Evolutionary conservation across 192 early-diverging fungal genomes (phyloP), one percentile per base, ranked within the genome.

Genomic region (Entomortierella lignicola): DNA sequence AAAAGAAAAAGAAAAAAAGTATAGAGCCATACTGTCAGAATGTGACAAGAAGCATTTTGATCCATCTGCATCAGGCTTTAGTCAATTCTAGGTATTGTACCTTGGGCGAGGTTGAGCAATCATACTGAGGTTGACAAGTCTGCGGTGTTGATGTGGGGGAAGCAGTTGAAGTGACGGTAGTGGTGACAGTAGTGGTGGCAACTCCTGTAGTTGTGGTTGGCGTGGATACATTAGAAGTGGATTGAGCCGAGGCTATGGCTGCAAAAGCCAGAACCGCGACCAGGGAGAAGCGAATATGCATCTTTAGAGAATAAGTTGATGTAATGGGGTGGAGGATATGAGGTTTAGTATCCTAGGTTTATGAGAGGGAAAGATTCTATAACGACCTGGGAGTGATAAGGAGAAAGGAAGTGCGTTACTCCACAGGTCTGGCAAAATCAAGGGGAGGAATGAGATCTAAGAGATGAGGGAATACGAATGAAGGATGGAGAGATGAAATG

Each of bases 21-120:
- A 42, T 42, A 6, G 13, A 42, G 6, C 6, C 6, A 42, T 10
- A 10, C 6, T 42, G 39, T 42, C 13, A 6, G 6, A 42, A 42
- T 10, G 13, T 10, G 43, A 61, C 18, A 47, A 29, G 42, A 8
- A 27, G 27, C 6, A 25, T 7, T 30, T 34, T 31, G 4, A 8
- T 60, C 39, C 2, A 15, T 18, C 13, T n/a, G n/a, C n/a, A n/a
- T n/a, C n/a, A n/a, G n/a, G 8, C 21, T 7, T 50, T 29, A 39
- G 2, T 72, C 37, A 27, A 34, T 47, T 57, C 50, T n/a, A 21
- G 4, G 20, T 51, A 27, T 42, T 47, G 54, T 79, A 79, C 75
- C 75, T 69, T 69, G 10, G 67, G 74, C 17, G 55, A 60, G 39
- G 56, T 31, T 0, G 75, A 70, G 43, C 75, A 79, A 31, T 79